Evolutionary conservation across 371 early-diverging fungal species (phyloP).

Genomic region (Mucor velutinosus): DNA sequence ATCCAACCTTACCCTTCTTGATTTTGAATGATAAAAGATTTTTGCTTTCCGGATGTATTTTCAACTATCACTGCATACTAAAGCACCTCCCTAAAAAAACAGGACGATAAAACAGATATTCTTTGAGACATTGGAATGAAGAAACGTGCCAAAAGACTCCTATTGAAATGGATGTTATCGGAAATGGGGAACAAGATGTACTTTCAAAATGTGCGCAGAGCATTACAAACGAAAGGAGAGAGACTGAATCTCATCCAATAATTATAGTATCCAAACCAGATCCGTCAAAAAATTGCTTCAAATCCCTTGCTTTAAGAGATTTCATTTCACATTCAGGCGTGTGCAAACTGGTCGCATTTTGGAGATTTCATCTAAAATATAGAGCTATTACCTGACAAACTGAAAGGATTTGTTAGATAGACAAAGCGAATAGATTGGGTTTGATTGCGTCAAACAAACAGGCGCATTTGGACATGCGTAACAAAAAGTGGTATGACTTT

Average conservation of each 20-base stretch:
- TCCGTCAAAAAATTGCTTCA: background rate
- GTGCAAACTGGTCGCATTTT: no score
- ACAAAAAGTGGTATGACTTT: slow-evolving; percentile 14
- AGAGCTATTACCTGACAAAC: background rate
- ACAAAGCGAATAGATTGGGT: background rate
- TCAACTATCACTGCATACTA: background rate
- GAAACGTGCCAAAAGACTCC: background rate
- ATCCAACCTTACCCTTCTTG: background rate
- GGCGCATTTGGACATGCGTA: background rate
- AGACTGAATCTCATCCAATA: slow-evolving; percentile 2
- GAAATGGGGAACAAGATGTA: background rate
- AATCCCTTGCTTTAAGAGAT: background rate
- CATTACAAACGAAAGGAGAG: background rate
- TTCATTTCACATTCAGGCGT: background rate
- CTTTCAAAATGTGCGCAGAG: background rate
- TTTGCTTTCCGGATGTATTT: background rate
- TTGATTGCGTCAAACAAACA: background rate
- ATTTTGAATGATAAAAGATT: background rate
- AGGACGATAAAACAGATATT: background rate
- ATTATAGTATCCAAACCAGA: slow-evolving; percentile 3
- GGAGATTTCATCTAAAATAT: no score
- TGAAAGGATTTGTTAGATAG: background rate
- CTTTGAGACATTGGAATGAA: slow-evolving; percentile 1
- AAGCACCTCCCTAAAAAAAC: background rate
- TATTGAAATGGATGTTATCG: slow-evolving; percentile 11